Evolutionary conservation across 352 stramenopile species (phyloP), one percentile per base, ranked within the genome.

Genomic region (Phytopythium boreale): DNA sequence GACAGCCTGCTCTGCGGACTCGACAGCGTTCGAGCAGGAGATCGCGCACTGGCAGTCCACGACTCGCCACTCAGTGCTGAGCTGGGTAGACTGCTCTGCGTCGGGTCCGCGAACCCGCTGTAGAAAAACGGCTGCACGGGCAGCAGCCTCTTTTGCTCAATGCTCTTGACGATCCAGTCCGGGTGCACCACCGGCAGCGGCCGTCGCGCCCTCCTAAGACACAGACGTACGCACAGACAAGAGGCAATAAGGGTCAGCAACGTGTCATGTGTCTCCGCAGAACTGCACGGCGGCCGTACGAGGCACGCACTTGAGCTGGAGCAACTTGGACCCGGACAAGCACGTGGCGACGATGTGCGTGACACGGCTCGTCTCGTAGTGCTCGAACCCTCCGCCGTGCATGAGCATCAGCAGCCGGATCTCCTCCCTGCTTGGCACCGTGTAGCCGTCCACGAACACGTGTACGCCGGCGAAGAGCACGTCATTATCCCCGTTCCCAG

Each of bases 101-200:
- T 90, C 41, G 77, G 76, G 67, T 97, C 88, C 12, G 64, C 67
- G 59, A 98, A 92, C 22, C 93, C 88, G 31, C 82, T 53, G 31
- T 97, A 84, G 20, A 98, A 70, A 69, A 98, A 98, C 37, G 82
- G 63, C 53, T 82, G 79, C 66, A 92, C 62, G 0, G 88, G 78
- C 8, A 98, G 67, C 56, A 98, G 56, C 24, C 63, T 81, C 24
- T 80, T 71, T 39, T 84, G 69, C 44, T 89, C 68, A 17, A 98
- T 87, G 70, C 91, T 94, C 62, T 97, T 87, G 11, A 95, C 72
- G 63, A 98, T 96, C 96, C 96, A 98, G 24, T 96, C 73, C 0
- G 96, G 95, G 57, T 88, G 74, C 27, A 95, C 84, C 10, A 98
- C 87, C 0, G 89, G 93, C 49, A 83, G 74, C 14, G 77, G 76